These are phyloP conservation scores for Podospora conica DNA, from an alignment of 495 filamentous ascomycete genomes.

Conservation along the genomic window DNA sequence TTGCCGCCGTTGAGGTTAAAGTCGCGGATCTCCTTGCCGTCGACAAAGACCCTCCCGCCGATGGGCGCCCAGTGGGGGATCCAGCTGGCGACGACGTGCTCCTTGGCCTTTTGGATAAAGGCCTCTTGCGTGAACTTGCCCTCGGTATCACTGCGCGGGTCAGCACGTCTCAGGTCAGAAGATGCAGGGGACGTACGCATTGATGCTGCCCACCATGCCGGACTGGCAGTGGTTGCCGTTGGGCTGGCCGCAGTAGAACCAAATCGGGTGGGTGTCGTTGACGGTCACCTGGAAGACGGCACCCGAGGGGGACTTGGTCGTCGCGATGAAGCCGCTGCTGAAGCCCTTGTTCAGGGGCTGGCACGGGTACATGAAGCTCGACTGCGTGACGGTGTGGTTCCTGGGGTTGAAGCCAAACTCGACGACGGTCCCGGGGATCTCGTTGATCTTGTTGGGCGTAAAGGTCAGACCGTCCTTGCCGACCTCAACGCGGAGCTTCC, in stretches of 20 bases:
- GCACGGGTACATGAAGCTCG: conserved; percentile 38
- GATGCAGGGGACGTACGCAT: conserved; percentile 29
- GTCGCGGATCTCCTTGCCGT: conserved; percentile 25
- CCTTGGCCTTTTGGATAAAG: conserved; percentile 32
- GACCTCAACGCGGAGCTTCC: conserved; percentile 31
- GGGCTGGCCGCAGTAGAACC: conserved; percentile 54
- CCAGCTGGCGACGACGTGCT: conserved; percentile 26
- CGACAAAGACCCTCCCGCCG: conserved; percentile 31
- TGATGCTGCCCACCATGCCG: conserved; percentile 41
- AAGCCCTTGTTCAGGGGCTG: conserved; percentile 34
- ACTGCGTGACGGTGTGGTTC: conserved; percentile 41
- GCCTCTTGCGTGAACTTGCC: conserved; percentile 29
- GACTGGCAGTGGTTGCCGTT: conserved; percentile 37
- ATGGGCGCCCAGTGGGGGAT: conserved; percentile 33
- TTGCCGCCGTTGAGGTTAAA: conserved; percentile 21
- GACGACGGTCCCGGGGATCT: conserved; percentile 30
- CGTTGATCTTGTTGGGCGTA: conserved; percentile 34
- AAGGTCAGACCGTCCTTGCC: conserved; percentile 31
- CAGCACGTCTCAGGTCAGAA: background rate
- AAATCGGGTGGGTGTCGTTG: conserved; percentile 44
- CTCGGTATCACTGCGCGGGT: background rate
- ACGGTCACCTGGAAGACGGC: conserved; percentile 42
- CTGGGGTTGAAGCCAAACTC: conserved; percentile 35
- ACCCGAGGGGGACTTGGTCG: conserved; percentile 25
- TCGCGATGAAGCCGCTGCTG: conserved; percentile 41